Evolutionary conservation across 1,284 basidiomycete species (phyloP), one percentile per base, ranked within the genome.

Genomic region (Phellopilus nigrolimitatus): DNA sequence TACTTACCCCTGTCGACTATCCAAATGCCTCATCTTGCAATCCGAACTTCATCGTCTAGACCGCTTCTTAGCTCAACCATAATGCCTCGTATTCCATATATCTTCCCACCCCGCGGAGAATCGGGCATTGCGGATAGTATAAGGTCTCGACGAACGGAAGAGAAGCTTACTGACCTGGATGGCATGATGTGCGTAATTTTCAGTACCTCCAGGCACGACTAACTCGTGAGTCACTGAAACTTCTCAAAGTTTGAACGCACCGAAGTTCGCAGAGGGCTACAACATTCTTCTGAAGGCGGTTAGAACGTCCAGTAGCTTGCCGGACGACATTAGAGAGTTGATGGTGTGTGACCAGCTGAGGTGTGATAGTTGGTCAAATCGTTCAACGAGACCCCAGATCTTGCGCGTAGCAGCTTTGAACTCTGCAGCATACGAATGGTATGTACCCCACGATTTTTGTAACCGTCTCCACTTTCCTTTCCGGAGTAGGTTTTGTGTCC

Each of bases 371-470:
- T n/a, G n/a, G n/a, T n/a, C n/a, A n/a, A 22, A 46, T 15, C 10
- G 21, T n/a, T 37, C n/a, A n/a, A 6, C 34, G 27, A 41, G 19
- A 41, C 38, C 1, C 41, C 17, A 78, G 76, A 79, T 79, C 46
- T 63, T 79, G 24, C 68, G 77, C 10, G 72, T 79, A 13, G 78
- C 76, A 21, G 77, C 73, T 0, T 61, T 74, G n/a, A 80, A 79
- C 57, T 56, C 65, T 27, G 77, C 76, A 17, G 67, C 70, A 6
- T 80, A 74, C 51, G 77, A 79, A 62, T 80, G 78, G 57, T 55
- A 54, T 17, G 57, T 17, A n/a, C n/a, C n/a, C n/a, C n/a, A n/a
- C n/a, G n/a, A n/a, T n/a, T n/a, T n/a, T n/a, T 24, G 13, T 13
- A 3, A 12, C n/a, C n/a, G 28, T 24, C 30, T 12, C 13, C 1